phyloP scores from a whole-genome alignment of 257 asterid genomes.

The Nicotiana noctiflora region DNA sequence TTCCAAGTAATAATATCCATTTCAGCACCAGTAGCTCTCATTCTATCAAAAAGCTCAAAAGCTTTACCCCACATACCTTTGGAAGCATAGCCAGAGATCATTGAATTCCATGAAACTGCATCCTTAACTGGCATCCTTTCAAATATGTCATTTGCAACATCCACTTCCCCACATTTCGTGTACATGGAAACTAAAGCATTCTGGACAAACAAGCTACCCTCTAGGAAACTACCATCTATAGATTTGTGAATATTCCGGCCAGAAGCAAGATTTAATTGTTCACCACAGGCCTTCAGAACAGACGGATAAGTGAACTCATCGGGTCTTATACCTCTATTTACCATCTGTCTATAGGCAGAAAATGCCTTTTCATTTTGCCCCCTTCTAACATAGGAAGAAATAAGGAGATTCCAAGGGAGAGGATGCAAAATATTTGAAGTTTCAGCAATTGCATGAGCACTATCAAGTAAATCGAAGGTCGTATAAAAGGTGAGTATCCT shows the following conservation, averaged over 20 bases:
- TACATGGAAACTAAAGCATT: constrained; percentile 85
- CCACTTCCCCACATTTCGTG: constrained; percentile 69
- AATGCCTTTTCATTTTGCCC: constrained; percentile 43
- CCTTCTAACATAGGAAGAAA: constrained; percentile 53
- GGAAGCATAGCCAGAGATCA: constrained; percentile 69
- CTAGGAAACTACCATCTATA: constrained; percentile 34
- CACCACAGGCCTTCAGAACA: constrained; percentile 86
- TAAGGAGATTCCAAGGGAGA: constrained; percentile 73
- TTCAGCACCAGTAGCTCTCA: constrained; percentile 38
- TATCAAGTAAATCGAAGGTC: constrained; percentile 34
- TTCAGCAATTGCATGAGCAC: constrained; percentile 42
- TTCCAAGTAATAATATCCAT: constrained; percentile 59
- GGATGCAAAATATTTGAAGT: constrained; percentile 44
- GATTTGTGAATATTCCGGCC: constrained; percentile 62
- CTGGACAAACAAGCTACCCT: constrained; percentile 59
- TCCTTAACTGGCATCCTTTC: constrained; percentile 56
- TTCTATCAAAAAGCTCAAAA: constrained; percentile 54
- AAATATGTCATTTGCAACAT: constrained; percentile 53
- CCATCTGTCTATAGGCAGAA: constrained; percentile 48
- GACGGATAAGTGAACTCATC: constrained; percentile 77
- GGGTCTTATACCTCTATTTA: constrained; percentile 37
- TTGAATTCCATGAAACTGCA: constrained; percentile 75
- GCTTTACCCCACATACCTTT: constrained; percentile 67
- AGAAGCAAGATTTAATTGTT: constrained; percentile 42
- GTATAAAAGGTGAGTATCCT: constrained; percentile 52